Base-by-base conservation (phyloP, 176 grass and related monocot species). In the Eleusine coracana region DNA sequence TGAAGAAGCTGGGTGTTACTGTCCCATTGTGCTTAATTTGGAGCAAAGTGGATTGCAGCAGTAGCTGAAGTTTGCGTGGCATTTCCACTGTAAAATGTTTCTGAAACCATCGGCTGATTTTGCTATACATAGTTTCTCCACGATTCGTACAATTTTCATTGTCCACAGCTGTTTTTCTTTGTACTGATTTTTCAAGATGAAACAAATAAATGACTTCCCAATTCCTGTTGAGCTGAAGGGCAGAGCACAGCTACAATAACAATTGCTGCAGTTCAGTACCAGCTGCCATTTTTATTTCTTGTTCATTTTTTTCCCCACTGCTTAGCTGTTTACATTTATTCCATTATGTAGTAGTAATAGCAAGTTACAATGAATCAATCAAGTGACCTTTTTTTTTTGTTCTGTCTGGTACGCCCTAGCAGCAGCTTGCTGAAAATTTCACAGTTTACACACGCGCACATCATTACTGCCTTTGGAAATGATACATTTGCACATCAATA, bases 301-400 rank as follows among this genome's bases (percentile, higher is more conserved):
- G 2, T 25, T 59, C 20, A 13, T 17, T 38, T 18, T 5, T 58
- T 58, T 41, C 5, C 52, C 39, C 16, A 23, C 27, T 80, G 23
- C 78, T 55, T 25, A 80, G 9, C 36, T 23, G 54, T 69, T 46
- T 20, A 80, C 78, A 80, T 81, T 70, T 58, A 70, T 81, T 81
- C 37, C 50, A 81, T 11, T 15, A 28, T 23, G 21, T 59, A 12
- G 25, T 37, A 34, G 21, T 59, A 12, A 10, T 37, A 28, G 36
- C 34, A 80, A 55, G 51, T 23, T 17, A 38, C 65, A 76, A 55
- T 17, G 39, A 11, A 28, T 40, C 46, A 62, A 74, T 67, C 48
- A 80, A 55, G 13, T 39, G n/a, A 36, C 56, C 52, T 15, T 46
- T 70, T 27, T 29, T 50, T 2, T 52, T 42, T 56, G 68, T 50